Evolutionary conservation across 2,329 filamentous ascomycete genomes (phyloP).

Genomic region (Ophiostoma angusticollis): DNA sequence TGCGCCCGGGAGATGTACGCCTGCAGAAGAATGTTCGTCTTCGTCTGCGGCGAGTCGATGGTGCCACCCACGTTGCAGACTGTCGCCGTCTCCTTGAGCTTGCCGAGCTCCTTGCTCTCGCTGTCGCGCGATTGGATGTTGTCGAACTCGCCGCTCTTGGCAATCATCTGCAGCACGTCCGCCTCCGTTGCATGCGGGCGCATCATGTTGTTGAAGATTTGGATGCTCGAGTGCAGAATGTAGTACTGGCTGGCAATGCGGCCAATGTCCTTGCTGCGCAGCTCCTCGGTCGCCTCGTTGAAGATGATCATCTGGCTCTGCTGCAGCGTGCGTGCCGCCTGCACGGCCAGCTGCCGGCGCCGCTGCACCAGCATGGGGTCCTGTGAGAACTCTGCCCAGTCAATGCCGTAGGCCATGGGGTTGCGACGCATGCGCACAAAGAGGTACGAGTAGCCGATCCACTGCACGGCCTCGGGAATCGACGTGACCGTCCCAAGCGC

Average conservation of each 20-base stretch:
- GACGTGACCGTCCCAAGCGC: conserved; percentile 89
- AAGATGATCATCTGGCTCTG: conserved; percentile 98
- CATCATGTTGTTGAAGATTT: conserved; percentile 97
- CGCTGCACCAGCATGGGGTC: conserved; percentile 81
- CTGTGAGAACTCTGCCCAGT: conserved; percentile 80
- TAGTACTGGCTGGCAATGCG: conserved; percentile 97
- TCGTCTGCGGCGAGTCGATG: conserved; percentile 62
- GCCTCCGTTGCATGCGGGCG: conserved; percentile 71
- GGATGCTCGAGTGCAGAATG: conserved; percentile 81
- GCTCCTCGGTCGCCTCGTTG: conserved; percentile 85
- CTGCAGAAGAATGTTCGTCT: conserved; percentile 92
- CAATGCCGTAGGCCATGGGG: conserved; percentile 84
- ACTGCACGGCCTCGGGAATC: conserved; percentile 83
- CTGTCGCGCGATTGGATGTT: conserved; percentile 88
- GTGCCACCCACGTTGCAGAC: conserved; percentile 69
- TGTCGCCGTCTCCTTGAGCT: conserved; percentile 57
- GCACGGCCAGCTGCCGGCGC: conserved; percentile 71
- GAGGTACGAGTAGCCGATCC: conserved; percentile 95
- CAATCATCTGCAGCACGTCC: conserved; percentile 90
- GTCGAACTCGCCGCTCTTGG: conserved; percentile 94
- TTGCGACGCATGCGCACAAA: conserved; percentile 95
- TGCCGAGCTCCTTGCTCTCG: conserved; percentile 75
- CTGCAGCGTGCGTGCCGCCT: conserved; percentile 77
- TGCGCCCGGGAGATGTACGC: conserved; percentile 82
- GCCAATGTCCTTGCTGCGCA: conserved; percentile 88